Base-by-base conservation (phyloP, 2,329 filamentous ascomycete species). In the Geosmithia flava region DNA sequence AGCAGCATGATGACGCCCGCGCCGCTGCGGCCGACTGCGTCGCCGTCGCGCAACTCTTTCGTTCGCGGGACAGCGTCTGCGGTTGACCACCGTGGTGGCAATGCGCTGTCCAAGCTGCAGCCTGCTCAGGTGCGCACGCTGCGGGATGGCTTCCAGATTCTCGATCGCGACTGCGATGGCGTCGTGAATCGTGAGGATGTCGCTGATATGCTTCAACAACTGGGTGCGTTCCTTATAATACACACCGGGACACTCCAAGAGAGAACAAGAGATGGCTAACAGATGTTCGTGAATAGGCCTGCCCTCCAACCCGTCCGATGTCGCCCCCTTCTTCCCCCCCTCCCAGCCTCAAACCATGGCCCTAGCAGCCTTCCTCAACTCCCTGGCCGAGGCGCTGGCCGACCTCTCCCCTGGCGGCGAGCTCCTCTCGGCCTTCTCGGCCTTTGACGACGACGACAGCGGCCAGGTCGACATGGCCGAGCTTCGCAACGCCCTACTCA, bases 391-490 rank as follows among this genome's bases (percentile, higher is more conserved):
- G 10, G 76, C 86, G 2, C 71, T 97, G 3, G 78, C 80, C 1
- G 76, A 81, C 0, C 71, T 97, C 17, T 94, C 87, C 1, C 82
- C 86, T 0, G 78, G 81, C 20, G 76, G 80, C 16, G 93, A 98
- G 61, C 75, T 98, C 10, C 70, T 88, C 19, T 91, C 89, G 1
- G 93, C 93, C 0, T 91, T 98, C 55, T 88, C 88, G 2, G 93
- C 93, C 0, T 97, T 97, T 61, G 93, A 98, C 59, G 87, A 95
- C 52, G 89, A 95, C 53, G 93, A 98, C 62, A 93, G 86, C 57
- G 93, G 93, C 3, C 89, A 96, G 64, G 81, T 97, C 40, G 89
- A 97, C 60, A 68, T 95, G 19, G 76, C 70, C 0, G 88, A 95
- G 63, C 67, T 98, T 52, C 80, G 85, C 44, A 87, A 93, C 55